A percentile compares a stretch with the other conserved stretches of the same genome.
Evolutionary conservation across 495 filamentous ascomycete genomes (phyloP).

Genomic region (Hypomontagnella submonticulosa): DNA sequence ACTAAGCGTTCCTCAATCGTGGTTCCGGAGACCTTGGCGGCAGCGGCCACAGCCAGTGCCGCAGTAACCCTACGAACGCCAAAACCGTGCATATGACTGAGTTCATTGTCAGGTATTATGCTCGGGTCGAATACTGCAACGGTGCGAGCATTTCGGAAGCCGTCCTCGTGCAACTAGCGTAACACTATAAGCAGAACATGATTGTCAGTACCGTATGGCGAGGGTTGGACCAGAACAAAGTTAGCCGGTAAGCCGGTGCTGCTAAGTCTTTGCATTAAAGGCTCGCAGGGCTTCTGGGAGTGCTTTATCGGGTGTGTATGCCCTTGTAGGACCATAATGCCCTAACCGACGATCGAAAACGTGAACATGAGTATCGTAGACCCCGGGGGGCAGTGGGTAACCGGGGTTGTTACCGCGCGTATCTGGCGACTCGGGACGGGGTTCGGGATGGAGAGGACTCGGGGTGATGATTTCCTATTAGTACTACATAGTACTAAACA

Average conservation of each 20-base stretch:
- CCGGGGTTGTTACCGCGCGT: neutral
- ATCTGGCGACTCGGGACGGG: neutral
- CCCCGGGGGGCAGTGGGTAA: neutral
- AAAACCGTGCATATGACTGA: neutral
- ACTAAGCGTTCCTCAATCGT: no score
- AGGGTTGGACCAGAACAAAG: neutral
- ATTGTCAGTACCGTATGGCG: neutral
- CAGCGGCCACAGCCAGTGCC: no score
- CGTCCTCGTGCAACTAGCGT: neutral
- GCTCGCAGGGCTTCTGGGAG: neutral
- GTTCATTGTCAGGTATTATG: neutral
- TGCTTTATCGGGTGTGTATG: neutral
- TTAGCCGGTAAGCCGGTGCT: neutral
- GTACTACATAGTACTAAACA: no score
- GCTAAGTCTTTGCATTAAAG: neutral
- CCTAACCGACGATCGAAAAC: neutral
- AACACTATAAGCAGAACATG: neutral
- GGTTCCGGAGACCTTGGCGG: no score
- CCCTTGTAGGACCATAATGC: neutral
- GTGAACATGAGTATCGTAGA: neutral
- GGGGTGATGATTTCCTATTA: no score
- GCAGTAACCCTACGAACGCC: neutral
- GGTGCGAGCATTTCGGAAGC: neutral
- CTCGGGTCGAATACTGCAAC: neutral
- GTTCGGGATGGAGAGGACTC: no score